These are phyloP conservation scores for Chimonanthus salicifolius DNA, from an alignment of 164 flowering plant species.

Conservation along the genomic window DNA sequence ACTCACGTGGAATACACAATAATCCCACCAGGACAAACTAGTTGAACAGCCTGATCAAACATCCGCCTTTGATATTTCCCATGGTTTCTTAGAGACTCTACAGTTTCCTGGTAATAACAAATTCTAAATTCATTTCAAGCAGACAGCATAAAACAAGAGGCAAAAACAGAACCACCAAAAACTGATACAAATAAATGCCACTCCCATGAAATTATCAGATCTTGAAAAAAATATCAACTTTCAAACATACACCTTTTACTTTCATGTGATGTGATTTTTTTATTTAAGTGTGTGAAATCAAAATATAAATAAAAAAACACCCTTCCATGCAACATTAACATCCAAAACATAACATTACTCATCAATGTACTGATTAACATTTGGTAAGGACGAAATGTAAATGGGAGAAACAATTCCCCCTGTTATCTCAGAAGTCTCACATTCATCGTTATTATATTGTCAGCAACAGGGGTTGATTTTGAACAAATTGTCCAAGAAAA, in stretches of 20 bases:
- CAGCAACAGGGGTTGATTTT: background rate
- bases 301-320: background rate
- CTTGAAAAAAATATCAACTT: too few species aligned
- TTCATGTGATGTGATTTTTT: background rate
- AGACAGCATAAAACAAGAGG: background rate
- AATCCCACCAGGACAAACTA: slow-evolving; percentile 92
- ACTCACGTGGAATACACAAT: slow-evolving; percentile 92
- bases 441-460: background rate
- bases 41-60: slow-evolving; percentile 96
- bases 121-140: background rate
- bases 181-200: too few species aligned
- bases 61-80: slow-evolving; percentile 79
- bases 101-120: slow-evolving; percentile 51
- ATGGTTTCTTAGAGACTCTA: slow-evolving; percentile 68
- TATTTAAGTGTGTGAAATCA: background rate
- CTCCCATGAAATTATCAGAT: too few species aligned
- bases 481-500: background rate
- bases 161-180: background rate
- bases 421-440: background rate
- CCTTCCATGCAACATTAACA: background rate
- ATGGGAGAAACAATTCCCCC: background rate
- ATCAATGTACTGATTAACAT: too few species aligned
- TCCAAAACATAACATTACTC: too few species aligned
- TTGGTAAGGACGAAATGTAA: background rate
- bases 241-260: background rate